Base-by-base conservation (phyloP, 1,139 yeast genomes). In the Lodderomyces orthopsilosis region DNA sequence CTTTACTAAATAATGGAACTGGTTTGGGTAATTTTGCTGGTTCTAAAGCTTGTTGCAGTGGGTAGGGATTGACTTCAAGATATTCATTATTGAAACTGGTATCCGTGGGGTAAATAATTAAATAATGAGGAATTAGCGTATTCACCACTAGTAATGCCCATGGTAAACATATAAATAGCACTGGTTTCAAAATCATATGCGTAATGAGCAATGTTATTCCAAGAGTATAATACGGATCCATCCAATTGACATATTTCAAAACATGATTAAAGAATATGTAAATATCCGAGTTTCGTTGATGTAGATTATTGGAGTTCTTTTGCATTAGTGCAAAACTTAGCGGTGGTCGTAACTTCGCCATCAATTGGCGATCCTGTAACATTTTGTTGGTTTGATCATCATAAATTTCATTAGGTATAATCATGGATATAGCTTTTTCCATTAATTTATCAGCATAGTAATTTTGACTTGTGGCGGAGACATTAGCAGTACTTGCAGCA, bases 1-100 rank as follows among this genome's bases (percentile, higher is more conserved):
- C 96, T 43, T 87, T 74, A 15, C 93, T 82, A 40, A 86, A 71
- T 58, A 88, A 89, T 1, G 93, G 87, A 2, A 83, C 86, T 0
- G 95, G 95, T 47, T 77, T 79, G 1, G 95, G 94, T 1, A 75
- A 53, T 10, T 65, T 70, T 12, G 77, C 69, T 6, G 66, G 65
- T 38, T 67, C 61, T 35, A 85, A 53, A 1, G 81, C 79, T 0
- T 83, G 84, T 7, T 63, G 65, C 1, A 84, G 74, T 2, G 87
- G 83, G 0, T 71, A 59, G 4, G 83, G 84, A 55, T 81, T 80
- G 6, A 51, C 47, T 13, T 62, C 70, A 13, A 66, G 34, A 50
- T 54, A 40, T 12, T 48, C 53, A 10, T 36, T 13, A 33, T 36
- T 15, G 24, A 38, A 32, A 1, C 67, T 54, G 4, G 54, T 46